Percentiles rank a stretch among this genome's conserved stretches.
Conservation (phyloP, 2,329 filamentous ascomycete species). For the Penicillium sp. region DNA sequence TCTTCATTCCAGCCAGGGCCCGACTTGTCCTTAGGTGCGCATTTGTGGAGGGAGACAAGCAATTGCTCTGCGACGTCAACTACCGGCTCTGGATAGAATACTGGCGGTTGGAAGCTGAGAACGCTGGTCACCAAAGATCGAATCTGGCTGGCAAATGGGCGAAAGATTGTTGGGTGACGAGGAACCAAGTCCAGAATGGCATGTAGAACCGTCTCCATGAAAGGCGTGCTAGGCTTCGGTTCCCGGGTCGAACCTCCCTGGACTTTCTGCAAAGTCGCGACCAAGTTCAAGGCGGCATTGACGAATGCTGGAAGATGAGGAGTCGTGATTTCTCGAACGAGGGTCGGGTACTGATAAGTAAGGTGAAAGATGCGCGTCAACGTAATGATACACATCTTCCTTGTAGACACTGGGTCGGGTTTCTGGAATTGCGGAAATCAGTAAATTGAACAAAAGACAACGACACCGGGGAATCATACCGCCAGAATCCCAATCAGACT, state of each 20-base stretch:
- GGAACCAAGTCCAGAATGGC: slow-evolving; percentile 68
- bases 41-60: slow-evolving; percentile 68
- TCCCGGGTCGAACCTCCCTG: slow-evolving; percentile 34
- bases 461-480: slow-evolving; percentile 43
- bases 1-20: slow-evolving; percentile 73
- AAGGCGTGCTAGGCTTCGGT: slow-evolving; percentile 40
- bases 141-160: slow-evolving; percentile 68
- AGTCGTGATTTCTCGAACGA: slow-evolving; percentile 82
- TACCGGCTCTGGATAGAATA: slow-evolving; percentile 52
- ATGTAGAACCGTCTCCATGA: slow-evolving; percentile 65
- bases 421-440: slow-evolving; percentile 51
- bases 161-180: slow-evolving; percentile 77
- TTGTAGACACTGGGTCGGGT: slow-evolving; percentile 68
- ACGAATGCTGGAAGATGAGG: slow-evolving; percentile 73
- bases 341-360: slow-evolving; percentile 74
- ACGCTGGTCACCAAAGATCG: slow-evolving; percentile 56
- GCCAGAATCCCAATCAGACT: slow-evolving; percentile 70
- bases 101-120: slow-evolving; percentile 59
- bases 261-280: slow-evolving; percentile 44
- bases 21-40: slow-evolving; percentile 72
- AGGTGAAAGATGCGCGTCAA: slow-evolving; percentile 79
- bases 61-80: slow-evolving; percentile 59
- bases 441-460: slow-evolving; percentile 6
- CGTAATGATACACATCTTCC: slow-evolving; percentile 70
- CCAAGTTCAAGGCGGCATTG: slow-evolving; percentile 65